Evolutionary conservation across 2,329 filamentous ascomycete genomes (phyloP), one percentile per base, ranked within the genome.

Genomic region (Herpotrichia juniperi): DNA sequence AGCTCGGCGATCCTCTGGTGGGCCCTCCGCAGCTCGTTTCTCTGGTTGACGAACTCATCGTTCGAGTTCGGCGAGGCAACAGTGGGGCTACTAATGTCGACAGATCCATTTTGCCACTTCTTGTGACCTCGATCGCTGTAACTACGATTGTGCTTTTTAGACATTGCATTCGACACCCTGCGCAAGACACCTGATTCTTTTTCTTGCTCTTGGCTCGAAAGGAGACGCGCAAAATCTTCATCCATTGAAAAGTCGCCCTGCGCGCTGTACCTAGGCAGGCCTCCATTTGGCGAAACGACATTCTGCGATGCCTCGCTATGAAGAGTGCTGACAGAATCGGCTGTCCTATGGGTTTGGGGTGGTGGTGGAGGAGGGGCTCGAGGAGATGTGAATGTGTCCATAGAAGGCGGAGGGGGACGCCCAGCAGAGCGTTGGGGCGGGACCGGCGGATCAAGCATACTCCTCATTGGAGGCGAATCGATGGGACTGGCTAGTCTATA

Each of bases 161-260:
- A 69, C 51, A 97, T 92, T 45, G 91, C 93, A 69, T 96, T 96
- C 7, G 94, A 97, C 34, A 97, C 90, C 46, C 91, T 87, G 51
- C 91, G 89, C 56, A 97, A 79, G 54, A 97, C 89, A 44, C 60
- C 71, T 48, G 54, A 52, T 14, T 71, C 68, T 55, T 64, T 74
- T 14, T 74, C 57, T 60, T 83, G 68, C 58, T 92, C 90, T 54
- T 93, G 91, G 21, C 87, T 87, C 34, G 87, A 89, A 53, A 96
- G 80, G 51, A 97, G 93, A 51, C 93, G 88, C 48, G 90, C 89
- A 85, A 97, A 91, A 69, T 97, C 94, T 73, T 97, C 93, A 59
- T 97, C 93, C 87, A 96, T 87, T 53, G 89, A 94, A 67, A 97
- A 94, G 59, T 96, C 92, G 48, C 87, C 91, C 46, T 90, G 91